Evolutionary conservation across 768 basidiomycete species (phyloP), one percentile per base, ranked within the genome.

Genomic region (Clitopilus hobsonii): DNA sequence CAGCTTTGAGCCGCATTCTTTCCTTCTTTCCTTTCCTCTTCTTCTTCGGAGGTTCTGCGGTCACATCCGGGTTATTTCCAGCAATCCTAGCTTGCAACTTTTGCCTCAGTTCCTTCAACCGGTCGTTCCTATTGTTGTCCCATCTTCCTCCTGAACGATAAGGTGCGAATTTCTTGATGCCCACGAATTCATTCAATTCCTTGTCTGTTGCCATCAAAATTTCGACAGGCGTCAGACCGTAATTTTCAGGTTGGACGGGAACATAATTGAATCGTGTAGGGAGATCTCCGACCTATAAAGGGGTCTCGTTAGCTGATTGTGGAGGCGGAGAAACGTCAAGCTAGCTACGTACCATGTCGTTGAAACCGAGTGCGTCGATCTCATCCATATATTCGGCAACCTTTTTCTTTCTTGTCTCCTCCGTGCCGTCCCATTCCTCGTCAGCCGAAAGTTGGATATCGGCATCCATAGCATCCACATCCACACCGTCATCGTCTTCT

Each of bases 251-350:
- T 38, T 83, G 69, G 28, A 89, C 82, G 38, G 85, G 76, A n/a
- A 83, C 76, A 66, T 99, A 99, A 68, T 89, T 87, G 82, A 99
- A 99, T 10, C 93, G 88, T 0, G 94, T 98, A 1, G 94, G 88
- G 64, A 94, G 73, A 65, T 86, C 91, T 6, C 86, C 94, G 51
- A 96, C 86, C 95, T 95, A 63, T 22, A 59, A 14, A 51, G 7
- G 28, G 56, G 14, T 20, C 23, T 38, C 13, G 55, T 50, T 56
- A 16, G 54, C 56, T 54, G 45, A 55, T 38, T 27, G 25, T 22
- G 50, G 52, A 53, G 25, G n/a, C 14, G 5, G 6, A 5, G 24
- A 18, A 41, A n/a, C n/a, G 54, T 28, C 41, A 8, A 52, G 24
- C 28, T 45, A 32, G 26, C 49, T 32, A 76, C 86, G 63, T 57